These are phyloP conservation scores for Xylaria acuta DNA, from an alignment of 495 filamentous ascomycete species.

Conservation along the genomic window DNA sequence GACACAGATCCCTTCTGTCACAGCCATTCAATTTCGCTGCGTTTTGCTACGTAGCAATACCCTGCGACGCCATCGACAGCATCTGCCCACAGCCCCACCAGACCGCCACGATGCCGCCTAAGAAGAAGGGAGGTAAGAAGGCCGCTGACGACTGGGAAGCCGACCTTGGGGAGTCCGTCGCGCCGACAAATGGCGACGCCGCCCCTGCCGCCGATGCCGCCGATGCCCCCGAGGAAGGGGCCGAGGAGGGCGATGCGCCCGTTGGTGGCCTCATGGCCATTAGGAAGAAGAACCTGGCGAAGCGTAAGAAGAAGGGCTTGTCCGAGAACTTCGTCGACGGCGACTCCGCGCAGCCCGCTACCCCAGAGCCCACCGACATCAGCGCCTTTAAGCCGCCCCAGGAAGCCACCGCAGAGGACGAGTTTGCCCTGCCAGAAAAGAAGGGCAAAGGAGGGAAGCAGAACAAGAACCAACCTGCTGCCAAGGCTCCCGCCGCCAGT, in stretches of 20 bases:
- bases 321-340: constrained; percentile 76
- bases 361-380: constrained; percentile 51
- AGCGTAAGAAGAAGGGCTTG: constrained; percentile 92
- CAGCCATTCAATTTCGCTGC: background rate
- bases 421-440: constrained; percentile 85
- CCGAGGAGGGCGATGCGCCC: constrained; percentile 54
- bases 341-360: constrained; percentile 62
- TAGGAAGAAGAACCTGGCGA: constrained; percentile 86
- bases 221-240: constrained; percentile 45
- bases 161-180: constrained; percentile 82
- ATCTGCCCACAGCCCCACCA: background rate
- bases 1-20: background rate
- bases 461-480: constrained; percentile 76
- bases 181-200: constrained; percentile 54
- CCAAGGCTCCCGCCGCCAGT: constrained; percentile 47
- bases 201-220: constrained; percentile 29
- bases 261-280: constrained; percentile 80
- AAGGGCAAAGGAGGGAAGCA: constrained; percentile 91
- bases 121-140: constrained; percentile 92
- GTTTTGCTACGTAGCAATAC: background rate
- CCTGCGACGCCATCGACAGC: background rate
- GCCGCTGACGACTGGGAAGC: constrained; percentile 94
- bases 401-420: constrained; percentile 85
- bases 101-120: constrained; percentile 74
- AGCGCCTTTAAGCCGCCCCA: constrained; percentile 75